phyloP scores from a whole-genome alignment of 2,329 filamentous ascomycete genomes.

The Fusarium tanahbumbuense region DNA sequence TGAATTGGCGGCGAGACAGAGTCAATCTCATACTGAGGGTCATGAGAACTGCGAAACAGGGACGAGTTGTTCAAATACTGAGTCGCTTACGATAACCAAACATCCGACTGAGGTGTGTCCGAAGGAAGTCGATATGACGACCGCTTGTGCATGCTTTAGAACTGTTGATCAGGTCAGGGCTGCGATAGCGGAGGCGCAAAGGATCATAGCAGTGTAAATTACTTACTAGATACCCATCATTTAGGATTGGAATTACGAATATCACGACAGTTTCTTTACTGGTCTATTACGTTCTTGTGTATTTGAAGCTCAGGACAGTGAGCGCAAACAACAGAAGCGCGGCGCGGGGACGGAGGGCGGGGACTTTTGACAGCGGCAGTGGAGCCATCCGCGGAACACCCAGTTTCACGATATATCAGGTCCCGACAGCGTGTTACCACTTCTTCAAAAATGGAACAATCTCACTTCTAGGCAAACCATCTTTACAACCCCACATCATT shows the following conservation, averaged over 20 bases:
- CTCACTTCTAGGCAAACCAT: too few species aligned
- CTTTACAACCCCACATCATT: background rate
- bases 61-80: conserved; percentile 26
- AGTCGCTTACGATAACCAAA: conserved; percentile 7
- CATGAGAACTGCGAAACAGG: conserved; percentile 31
- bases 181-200: conserved; percentile 9
- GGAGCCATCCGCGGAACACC: conserved; percentile 4
- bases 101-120: conserved; percentile 28
- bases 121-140: conserved; percentile 30
- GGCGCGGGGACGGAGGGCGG: conserved; percentile 19
- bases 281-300: too few species aligned
- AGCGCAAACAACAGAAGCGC: background rate
- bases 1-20: conserved; percentile 12
- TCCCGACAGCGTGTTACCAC: background rate
- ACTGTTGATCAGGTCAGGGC: conserved; percentile 27
- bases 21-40: conserved; percentile 22
- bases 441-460: too few species aligned
- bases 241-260: too few species aligned
- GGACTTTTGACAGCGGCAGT: conserved; percentile 1
- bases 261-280: too few species aligned
- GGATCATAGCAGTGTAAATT: background rate
- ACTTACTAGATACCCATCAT: background rate
- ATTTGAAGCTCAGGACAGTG: too few species aligned
- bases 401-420: background rate
- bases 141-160: conserved; percentile 24